Conservation (phyloP, 352 stramenopile genomes). For the Globisporangium mamillatum region DNA sequence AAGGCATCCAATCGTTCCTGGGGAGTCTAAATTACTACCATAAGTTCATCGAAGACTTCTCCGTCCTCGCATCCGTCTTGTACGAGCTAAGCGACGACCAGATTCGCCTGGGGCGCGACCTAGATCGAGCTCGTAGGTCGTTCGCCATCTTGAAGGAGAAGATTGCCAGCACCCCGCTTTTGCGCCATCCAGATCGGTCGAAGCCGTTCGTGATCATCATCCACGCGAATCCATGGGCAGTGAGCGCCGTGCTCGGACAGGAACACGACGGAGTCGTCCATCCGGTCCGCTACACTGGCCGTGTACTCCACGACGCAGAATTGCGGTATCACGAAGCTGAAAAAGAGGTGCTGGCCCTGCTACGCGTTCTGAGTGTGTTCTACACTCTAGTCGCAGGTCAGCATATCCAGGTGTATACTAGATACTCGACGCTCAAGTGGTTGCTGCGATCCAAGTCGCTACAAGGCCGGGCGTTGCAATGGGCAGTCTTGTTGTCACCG, state of each 20-base stretch:
- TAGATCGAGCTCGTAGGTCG: neutral
- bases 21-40: constrained; percentile 27
- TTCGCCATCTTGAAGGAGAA: constrained; percentile 20
- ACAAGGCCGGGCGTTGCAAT: constrained; percentile 13
- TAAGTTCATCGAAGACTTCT: constrained; percentile 26
- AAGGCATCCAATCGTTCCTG: constrained; percentile 23
- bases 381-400: constrained; percentile 8
- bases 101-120: neutral
- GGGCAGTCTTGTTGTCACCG: neutral
- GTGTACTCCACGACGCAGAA: constrained; percentile 13
- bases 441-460: constrained; percentile 17
- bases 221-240: constrained; percentile 22
- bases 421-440: constrained; percentile 24
- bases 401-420: constrained; percentile 14
- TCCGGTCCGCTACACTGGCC: constrained; percentile 14
- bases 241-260: constrained; percentile 18
- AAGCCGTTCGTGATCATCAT: constrained; percentile 16
- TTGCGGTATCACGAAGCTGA: constrained; percentile 18
- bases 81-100: constrained; percentile 20
- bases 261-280: constrained; percentile 10
- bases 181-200: constrained; percentile 12
- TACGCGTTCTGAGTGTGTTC: constrained; percentile 11
- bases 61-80: constrained; percentile 11
- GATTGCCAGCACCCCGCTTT: constrained; percentile 8
- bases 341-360: constrained; percentile 16